Base-by-base conservation (phyloP, 2,329 filamentous ascomycete species). In the Botrytis tulipae region DNA sequence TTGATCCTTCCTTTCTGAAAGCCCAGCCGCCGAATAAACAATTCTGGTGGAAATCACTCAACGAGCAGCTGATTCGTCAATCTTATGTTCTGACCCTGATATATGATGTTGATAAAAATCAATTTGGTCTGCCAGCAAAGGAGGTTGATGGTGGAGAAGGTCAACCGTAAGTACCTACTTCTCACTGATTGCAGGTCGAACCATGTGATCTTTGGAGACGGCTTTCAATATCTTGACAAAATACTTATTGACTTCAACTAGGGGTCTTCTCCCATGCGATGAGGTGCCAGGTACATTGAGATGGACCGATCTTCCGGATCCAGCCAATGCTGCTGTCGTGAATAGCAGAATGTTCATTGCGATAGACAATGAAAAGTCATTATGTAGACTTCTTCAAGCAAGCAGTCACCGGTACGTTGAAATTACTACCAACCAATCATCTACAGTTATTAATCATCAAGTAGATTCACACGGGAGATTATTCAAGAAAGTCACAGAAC, bases 281-380 rank as follows among this genome's bases (percentile, higher is more conserved):
- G 77, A 81, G 9, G 79, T 81, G 0, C 82, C 82, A 0, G 88
- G 87, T 29, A 84, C 86, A 5, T 79, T 91, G 73, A 83, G 86
- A 62, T 91, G 88, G 87, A 86, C 83, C 9, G 89, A 91, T 76
- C 84, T 90, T 62, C 89, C 89, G 1, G 89, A 91, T 75, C 88
- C 88, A 25, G 75, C 74, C 32, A 75, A 68, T 20, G 60, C 71
- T 20, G 75, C 76, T 59, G 73, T 76, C 10, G 79, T 81, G 44
- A 81, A 81, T 51, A 80, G 78, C 57, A 77, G 80, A 44, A 66
- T 75, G 12, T 75, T 77, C 29, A 72, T 80, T 12, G 75, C 73
- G 20, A 81, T 82, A 63, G 78, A 79, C 14, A 77, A 79, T 46
- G 78, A 81, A 72, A 84, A 81, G 69, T 85, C 84, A 66, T 78